These are phyloP conservation scores for Bondarzewia mesenterica DNA, from an alignment of 1,284 basidiomycete species.

Conservation along the genomic window DNA sequence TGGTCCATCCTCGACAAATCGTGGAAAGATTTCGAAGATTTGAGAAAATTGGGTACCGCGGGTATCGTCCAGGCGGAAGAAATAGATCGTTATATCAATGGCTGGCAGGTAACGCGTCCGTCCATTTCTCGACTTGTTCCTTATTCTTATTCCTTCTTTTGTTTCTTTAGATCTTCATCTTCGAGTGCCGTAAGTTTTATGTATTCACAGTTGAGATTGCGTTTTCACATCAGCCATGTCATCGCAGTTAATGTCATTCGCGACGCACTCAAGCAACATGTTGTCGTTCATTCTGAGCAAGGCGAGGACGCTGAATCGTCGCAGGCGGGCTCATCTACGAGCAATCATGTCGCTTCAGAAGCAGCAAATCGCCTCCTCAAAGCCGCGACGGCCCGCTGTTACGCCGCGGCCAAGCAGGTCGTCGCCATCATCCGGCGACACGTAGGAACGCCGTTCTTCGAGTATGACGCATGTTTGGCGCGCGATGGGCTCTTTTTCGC, in stretches of 20 bases:
- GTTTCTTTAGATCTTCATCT: slow-evolving; percentile 55
- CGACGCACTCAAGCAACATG: slow-evolving; percentile 52
- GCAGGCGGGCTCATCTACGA: too few species aligned
- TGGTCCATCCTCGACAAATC: slow-evolving; percentile 77
- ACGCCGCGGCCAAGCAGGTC: slow-evolving; percentile 41
- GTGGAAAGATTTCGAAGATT: slow-evolving; percentile 73
- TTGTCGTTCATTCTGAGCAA: slow-evolving; percentile 21
- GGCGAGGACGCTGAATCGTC: slow-evolving; percentile 16
- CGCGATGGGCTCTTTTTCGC: slow-evolving; percentile 78
- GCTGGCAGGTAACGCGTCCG: slow-evolving; percentile 54
- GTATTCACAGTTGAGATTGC: background rate
- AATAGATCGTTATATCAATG: slow-evolving; percentile 54
- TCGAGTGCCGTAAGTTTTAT: slow-evolving; percentile 63
- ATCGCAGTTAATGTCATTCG: slow-evolving; percentile 55
- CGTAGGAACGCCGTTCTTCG: slow-evolving; percentile 54
- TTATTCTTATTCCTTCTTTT: slow-evolving; percentile 6
- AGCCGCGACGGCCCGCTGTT: slow-evolving; percentile 47
- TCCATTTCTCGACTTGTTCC: slow-evolving; percentile 7
- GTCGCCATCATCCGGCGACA: slow-evolving; percentile 56
- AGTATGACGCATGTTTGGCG: slow-evolving; percentile 75
- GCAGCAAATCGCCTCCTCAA: slow-evolving; percentile 37
- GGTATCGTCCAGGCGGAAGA: slow-evolving; percentile 46
- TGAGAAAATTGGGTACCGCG: slow-evolving; percentile 35
- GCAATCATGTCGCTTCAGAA: slow-evolving; percentile 22
- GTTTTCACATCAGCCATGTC: slow-evolving; percentile 9